Evolutionary conservation across 2,329 filamentous ascomycete species (phyloP), one percentile per base, ranked within the genome.

Genomic region (Paracoccidioides brasiliensis): DNA sequence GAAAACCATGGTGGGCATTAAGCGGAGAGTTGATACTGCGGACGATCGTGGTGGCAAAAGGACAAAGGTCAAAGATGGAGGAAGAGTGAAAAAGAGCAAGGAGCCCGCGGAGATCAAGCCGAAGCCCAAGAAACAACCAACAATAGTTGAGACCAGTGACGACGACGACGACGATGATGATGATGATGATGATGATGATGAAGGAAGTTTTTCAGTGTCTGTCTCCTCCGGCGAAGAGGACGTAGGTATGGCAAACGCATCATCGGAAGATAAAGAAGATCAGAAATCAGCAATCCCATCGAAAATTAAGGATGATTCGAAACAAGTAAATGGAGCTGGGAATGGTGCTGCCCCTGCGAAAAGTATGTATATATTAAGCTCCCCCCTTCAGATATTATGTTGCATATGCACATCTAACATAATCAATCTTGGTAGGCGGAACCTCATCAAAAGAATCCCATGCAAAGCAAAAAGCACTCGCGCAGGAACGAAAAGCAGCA

Each of bases 401-500:
- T 7, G 14, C 14, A 7, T 42, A 3, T 14, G 40, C 6, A 35
- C 4, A 14, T 35, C 50, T 43, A 32, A 41, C 38, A 10, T 42
- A 52, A 32, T 52, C 8, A 37, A 33, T 57, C 49, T 45, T 54
- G 15, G 55, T 81, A 70, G 87, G 78, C 57, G 88, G 46, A 10
- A 50, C 33, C 8, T 50, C 87, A 7, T 84, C 81, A 9, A 85
- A 84, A 67, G 93, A 98, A 77, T 84, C 90, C 28, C 93, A 97
- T 70, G 83, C 84, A 52, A 95, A 95, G 72, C 93, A 98, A 74
- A 95, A 91, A 72, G 85, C 85, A 60, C 77, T 96, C 52, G 85
- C 83, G 30, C 85, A 84, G 66, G 91, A 97, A 69, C 88, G 94
- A 63, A 96, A 90, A 77, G 85, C 88, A 41, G 85, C 87, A 45